Evolutionary conservation across 164 flowering plant species (phyloP).

Genomic region (Magnolia officinalis): DNA sequence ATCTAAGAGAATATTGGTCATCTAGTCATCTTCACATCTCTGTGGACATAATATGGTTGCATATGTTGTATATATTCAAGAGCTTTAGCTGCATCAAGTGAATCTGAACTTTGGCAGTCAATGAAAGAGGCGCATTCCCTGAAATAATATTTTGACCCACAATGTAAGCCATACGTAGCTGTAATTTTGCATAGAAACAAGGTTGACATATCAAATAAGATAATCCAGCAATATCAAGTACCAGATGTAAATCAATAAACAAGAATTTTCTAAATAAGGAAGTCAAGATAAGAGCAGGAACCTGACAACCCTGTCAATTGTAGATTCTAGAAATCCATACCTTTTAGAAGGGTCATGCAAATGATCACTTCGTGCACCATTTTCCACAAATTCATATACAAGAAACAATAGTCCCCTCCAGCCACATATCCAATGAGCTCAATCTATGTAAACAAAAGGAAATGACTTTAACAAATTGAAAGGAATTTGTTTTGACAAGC

Average conservation of each 20-base stretch:
- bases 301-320: neutral
- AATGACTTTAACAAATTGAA: neutral
- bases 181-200: too few species aligned
- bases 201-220: too few species aligned
- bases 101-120: constrained; percentile 34
- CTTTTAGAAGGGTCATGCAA: constrained; percentile 18
- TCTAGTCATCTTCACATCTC: constrained; percentile 27
- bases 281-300: neutral
- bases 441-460: constrained; percentile 13
- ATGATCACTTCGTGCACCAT: constrained; percentile 36
- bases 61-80: constrained; percentile 38
- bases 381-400: constrained; percentile 32
- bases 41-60: constrained; percentile 30
- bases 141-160: neutral
- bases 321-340: constrained; percentile 11
- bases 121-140: constrained; percentile 30
- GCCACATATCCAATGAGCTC: constrained; percentile 35
- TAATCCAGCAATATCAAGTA: neutral
- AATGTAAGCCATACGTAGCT: neutral
- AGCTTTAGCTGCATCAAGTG: constrained; percentile 40
- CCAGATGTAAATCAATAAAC: neutral
- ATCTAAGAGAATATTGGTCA: constrained; percentile 33
- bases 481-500: neutral
- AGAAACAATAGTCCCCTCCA: constrained; percentile 36
- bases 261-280: neutral